Percentiles rank a stretch among this genome's conserved stretches.
Evolutionary conservation across 805 yeast species (phyloP).

Genomic region (Middelhovenomyces tepae): DNA sequence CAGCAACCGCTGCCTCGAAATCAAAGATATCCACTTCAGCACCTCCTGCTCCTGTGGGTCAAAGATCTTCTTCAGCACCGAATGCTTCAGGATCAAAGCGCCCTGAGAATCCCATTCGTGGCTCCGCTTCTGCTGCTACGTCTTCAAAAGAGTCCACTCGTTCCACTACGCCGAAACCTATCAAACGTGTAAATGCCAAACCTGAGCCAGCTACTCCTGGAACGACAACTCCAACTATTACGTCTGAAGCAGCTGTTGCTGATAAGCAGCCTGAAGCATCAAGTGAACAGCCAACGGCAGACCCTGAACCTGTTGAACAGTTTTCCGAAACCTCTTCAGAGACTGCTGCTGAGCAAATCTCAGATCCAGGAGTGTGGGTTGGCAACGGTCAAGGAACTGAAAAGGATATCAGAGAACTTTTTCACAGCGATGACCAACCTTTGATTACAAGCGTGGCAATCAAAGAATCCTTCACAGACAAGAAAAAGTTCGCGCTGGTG

Average conservation of each 20-base stretch:
- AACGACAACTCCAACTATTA: background rate
- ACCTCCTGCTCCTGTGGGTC: conserved; percentile 4
- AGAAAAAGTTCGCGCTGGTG: conserved; percentile 30
- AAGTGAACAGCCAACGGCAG: no score
- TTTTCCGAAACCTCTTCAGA: no score
- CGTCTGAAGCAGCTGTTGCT: conserved; percentile 5
- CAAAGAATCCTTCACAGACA: conserved; percentile 19
- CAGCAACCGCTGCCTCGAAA: conserved; percentile 3
- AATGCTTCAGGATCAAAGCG: background rate
- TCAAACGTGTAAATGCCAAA: background rate
- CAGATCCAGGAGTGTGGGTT: conserved; percentile 33
- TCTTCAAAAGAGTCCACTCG: no score
- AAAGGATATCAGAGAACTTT: conserved; percentile 23
- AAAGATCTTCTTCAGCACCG: no score
- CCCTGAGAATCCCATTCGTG: background rate
- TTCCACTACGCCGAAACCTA: background rate
- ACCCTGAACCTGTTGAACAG: conserved; percentile 1
- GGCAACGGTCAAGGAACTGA: conserved; percentile 28
- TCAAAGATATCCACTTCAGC: background rate
- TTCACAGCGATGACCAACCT: conserved; percentile 26
- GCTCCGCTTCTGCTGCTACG: no score
- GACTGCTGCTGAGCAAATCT: no score
- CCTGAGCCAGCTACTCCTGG: conserved; percentile 2
- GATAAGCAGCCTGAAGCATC: no score
- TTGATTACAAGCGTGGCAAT: conserved; percentile 24